Evolutionary conservation across 495 filamentous ascomycete species (phyloP).

Genomic region (Neurospora sp.): DNA sequence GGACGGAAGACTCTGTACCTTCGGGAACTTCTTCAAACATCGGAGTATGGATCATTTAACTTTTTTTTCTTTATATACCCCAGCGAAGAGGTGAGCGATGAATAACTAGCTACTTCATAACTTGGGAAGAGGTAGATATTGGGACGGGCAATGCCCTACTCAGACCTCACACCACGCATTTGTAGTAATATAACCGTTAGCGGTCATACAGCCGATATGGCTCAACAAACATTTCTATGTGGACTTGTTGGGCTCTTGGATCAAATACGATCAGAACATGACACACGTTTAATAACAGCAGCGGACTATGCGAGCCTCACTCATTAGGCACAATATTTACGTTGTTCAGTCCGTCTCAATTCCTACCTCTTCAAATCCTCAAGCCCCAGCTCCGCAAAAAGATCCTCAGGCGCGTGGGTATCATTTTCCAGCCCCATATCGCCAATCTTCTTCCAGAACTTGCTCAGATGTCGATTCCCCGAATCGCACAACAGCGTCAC

Average conservation of each 20-base stretch:
- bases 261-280: not conserved
- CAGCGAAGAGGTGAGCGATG: slow-evolving; percentile 1
- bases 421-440: slow-evolving; percentile 49
- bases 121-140: not conserved
- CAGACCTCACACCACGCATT: not conserved
- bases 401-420: slow-evolving; percentile 12
- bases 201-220: not conserved
- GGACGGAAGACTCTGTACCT: not conserved
- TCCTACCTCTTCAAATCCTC: slow-evolving; percentile 10
- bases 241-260: not conserved
- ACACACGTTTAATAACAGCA: not conserved
- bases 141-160: not conserved
- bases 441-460: slow-evolving; percentile 82
- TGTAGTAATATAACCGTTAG: not conserved
- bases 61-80: not conserved
- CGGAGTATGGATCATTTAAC: slow-evolving; percentile 3
- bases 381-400: slow-evolving; percentile 30
- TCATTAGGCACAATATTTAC: not conserved
- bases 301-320: not conserved
- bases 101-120: not conserved
- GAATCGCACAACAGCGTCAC: slow-evolving; percentile 91
- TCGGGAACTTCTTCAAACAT: not conserved
- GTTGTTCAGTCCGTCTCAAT: not conserved
- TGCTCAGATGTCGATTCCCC: slow-evolving; percentile 81
- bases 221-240: not conserved